Evolutionary conservation across 2,329 filamentous ascomycete genomes (phyloP).

Genomic region (Diaporthe vaccinii): DNA sequence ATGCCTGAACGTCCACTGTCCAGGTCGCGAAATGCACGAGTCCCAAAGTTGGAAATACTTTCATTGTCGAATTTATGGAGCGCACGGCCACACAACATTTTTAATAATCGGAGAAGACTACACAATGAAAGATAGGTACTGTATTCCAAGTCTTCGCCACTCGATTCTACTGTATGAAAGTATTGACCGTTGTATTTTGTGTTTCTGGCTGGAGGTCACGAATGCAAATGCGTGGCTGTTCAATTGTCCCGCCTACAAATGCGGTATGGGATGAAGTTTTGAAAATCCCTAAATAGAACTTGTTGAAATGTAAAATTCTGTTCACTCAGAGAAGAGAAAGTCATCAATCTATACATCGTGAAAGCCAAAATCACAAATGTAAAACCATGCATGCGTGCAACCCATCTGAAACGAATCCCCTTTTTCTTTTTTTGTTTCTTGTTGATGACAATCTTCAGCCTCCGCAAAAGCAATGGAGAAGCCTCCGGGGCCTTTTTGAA

Average conservation of each 20-base stretch:
- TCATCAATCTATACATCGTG: conserved; percentile 25
- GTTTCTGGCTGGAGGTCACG: no score
- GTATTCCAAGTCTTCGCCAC: fast-evolving
- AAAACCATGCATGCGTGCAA: not conserved
- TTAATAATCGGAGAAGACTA: no score
- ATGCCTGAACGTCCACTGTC: not conserved
- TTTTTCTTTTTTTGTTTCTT: not conserved
- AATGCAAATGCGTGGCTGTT: not conserved
- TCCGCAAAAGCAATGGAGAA: conserved; percentile 9
- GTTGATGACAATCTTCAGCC: not conserved
- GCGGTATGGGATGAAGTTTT: not conserved
- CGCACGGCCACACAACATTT: fast-evolving
- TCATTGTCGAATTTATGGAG: not conserved
- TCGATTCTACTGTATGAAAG: no score
- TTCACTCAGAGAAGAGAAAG: not conserved
- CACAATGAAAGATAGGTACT: no score
- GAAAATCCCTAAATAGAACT: not conserved
- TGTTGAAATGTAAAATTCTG: not conserved
- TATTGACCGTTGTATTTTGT: no score
- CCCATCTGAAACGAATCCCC: not conserved
- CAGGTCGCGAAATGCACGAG: not conserved
- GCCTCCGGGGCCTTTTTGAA: conserved; percentile 21
- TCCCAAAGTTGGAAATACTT: not conserved
- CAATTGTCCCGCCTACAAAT: not conserved
- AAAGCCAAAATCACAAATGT: not conserved